These are phyloP conservation scores for Termitomyces titanicus DNA, from an alignment of 768 basidiomycete genomes.

Conservation along the genomic window DNA sequence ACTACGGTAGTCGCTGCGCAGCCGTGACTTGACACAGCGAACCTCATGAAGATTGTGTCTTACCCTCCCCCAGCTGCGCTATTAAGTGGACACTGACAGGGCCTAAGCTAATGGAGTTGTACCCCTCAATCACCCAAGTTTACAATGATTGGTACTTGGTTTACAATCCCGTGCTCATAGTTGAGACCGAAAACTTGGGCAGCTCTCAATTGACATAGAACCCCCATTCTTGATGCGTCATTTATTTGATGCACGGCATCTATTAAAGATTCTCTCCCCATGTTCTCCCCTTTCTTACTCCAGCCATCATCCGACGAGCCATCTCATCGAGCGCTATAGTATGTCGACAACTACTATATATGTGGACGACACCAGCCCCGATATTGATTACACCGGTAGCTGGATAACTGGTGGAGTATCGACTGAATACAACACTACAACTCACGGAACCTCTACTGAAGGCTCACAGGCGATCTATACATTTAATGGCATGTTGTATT, in stretches of 20 bases:
- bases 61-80: too few relatives aligned
- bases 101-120: background rate
- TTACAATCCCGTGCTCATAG: background rate
- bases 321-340: background rate
- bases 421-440: conserved; percentile 1
- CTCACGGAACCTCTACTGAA: conserved; percentile 7
- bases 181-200: background rate
- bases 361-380: conserved; percentile 5
- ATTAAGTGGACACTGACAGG: too few relatives aligned
- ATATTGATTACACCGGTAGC: background rate
- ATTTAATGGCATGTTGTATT: conserved; percentile 3
- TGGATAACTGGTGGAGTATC: background rate
- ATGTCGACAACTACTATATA: conserved; percentile 18
- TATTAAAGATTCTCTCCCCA: background rate
- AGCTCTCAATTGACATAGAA: background rate
- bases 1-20: too few relatives aligned
- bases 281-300: background rate
- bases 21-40: background rate
- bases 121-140: too few relatives aligned
- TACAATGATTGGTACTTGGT: background rate
- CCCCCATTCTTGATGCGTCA: background rate
- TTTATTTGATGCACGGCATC: background rate
- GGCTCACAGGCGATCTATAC: conserved; percentile 1
- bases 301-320: background rate
- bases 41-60: too few relatives aligned